Evolutionary conservation across 345 rosid genomes (phyloP).

Genomic region (Salix dunnii): DNA sequence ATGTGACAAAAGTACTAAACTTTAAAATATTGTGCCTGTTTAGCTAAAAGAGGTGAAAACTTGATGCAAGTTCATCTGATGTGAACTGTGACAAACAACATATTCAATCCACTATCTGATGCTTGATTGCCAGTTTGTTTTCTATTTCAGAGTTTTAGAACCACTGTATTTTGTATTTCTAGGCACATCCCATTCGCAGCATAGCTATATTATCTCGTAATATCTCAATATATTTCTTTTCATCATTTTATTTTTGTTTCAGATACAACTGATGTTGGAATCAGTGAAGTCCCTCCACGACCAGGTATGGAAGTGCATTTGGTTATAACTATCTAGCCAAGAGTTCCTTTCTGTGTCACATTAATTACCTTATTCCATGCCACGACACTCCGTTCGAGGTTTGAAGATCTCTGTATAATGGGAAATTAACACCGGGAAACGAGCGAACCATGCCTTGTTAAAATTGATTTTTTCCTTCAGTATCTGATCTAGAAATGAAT

Average conservation of each 20-base stretch:
- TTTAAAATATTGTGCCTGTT: too few relatives aligned
- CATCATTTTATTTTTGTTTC: slow-evolving; percentile 12
- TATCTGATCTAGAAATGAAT: neutral
- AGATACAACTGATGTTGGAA: slow-evolving; percentile 36
- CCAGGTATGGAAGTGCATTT: slow-evolving; percentile 33
- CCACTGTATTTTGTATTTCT: neutral
- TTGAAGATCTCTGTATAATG: too few relatives aligned
- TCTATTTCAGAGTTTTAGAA: neutral
- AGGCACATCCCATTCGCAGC: neutral
- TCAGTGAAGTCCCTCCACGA: slow-evolving; percentile 31
- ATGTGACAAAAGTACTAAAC: too few relatives aligned
- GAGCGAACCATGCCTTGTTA: neutral
- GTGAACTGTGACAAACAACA: neutral
- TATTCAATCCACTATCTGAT: neutral
- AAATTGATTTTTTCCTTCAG: neutral
- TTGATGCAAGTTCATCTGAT: neutral
- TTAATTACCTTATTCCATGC: neutral
- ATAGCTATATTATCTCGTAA: neutral
- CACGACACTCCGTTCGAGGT: neutral
- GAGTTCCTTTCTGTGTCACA: neutral
- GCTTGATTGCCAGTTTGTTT: neutral
- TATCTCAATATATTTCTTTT: neutral
- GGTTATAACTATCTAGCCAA: neutral
- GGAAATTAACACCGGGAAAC: too few relatives aligned
- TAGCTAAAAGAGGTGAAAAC: neutral